phyloP scores from a whole-genome alignment of 2,329 filamentous ascomycete genomes.

The Elsinoe ampelina region DNA sequence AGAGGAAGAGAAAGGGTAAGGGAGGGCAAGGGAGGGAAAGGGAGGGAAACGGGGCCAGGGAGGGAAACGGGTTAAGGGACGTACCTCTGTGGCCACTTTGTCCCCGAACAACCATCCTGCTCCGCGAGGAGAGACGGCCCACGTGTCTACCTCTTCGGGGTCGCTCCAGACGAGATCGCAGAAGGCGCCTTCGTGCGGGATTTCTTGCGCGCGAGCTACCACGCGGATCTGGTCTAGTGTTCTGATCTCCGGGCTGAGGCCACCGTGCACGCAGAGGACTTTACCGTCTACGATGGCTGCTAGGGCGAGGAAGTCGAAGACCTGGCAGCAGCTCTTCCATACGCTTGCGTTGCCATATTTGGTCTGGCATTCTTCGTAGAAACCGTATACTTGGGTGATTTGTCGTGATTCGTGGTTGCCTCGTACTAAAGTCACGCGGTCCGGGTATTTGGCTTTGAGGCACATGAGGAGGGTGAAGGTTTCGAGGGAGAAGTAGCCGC shows the following conservation, averaged over 20 bases:
- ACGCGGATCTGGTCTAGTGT: slow-evolving; percentile 92
- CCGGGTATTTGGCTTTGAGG: slow-evolving; percentile 65
- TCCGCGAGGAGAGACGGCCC: slow-evolving; percentile 57
- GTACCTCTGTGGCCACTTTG: slow-evolving; percentile 58
- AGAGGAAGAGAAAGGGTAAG: not conserved
- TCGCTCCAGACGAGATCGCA: slow-evolving; percentile 98
- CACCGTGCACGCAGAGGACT: slow-evolving; percentile 97
- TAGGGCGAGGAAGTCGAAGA: slow-evolving; percentile 96
- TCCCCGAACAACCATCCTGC: slow-evolving; percentile 62
- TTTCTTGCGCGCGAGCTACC: slow-evolving; percentile 93
- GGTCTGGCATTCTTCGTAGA: slow-evolving; percentile 97
- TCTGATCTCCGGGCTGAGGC: slow-evolving; percentile 90
- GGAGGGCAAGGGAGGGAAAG: no score
- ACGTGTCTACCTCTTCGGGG: slow-evolving; percentile 79
- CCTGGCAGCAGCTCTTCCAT: slow-evolving; percentile 98
- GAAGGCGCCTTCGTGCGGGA: slow-evolving; percentile 96
- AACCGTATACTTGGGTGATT: slow-evolving; percentile 98
- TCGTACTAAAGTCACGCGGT: slow-evolving; percentile 95
- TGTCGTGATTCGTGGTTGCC: slow-evolving; percentile 98
- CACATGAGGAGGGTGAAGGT: slow-evolving; percentile 65
- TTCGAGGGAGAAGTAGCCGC: slow-evolving; percentile 65
- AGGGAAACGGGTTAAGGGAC: slow-evolving; percentile 15
- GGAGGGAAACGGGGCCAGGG: no score
- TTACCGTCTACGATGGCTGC: slow-evolving; percentile 98
- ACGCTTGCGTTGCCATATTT: slow-evolving; percentile 99